Base-by-base conservation (phyloP, 2,329 filamentous ascomycete species). In the Hypoxylon sp. region DNA sequence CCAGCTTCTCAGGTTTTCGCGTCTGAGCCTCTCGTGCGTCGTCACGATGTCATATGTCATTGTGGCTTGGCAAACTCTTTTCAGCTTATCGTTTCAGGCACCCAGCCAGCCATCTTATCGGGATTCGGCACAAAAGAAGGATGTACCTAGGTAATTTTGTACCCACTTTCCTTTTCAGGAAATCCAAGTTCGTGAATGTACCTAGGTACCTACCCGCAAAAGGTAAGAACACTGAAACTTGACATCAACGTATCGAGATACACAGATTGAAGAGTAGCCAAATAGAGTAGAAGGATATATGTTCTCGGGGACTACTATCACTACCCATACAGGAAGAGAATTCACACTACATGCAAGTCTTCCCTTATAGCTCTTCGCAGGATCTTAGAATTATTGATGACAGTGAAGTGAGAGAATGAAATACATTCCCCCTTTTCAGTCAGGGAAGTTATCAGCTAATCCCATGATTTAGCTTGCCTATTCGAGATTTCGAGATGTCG, bases 11-110 rank as follows among this genome's bases (percentile, higher is more conserved):
- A 36, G 30, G 5, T 55, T 56, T 16, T 14, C 32, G 12, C 7
- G 20, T 65, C 69, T 71, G 56, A 71, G 69, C 69, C 69, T 65
- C 65, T 58, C n/a, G 16, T 56, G 60, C 65, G 67, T 69, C 67
- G 67, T 70, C 65, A 68, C 52, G 52, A 64, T 63, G 64, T 65
- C 64, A 58, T 69, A 67, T 62, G 61, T 67, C 64, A 65, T 61
- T 56, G 67, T 69, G 67, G 67, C 67, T 67, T 61, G 50, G 63
- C 32, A 28, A 18, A 40, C 28, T 42, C 54, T 52, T 54, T 63
- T 63, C 36, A 18, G 49, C 56, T 61, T 57, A 52, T 65, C 51
- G 33, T 51, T 59, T 42, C 51, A 48, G 32, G 36, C 36, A 40
- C 16, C 16, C n/a, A 18, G 36, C n/a, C n/a, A n/a, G n/a, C 3